Evolutionary conservation across 371 early-diverging fungal genomes (phyloP).

Genomic region (Mortierella sp.): DNA sequence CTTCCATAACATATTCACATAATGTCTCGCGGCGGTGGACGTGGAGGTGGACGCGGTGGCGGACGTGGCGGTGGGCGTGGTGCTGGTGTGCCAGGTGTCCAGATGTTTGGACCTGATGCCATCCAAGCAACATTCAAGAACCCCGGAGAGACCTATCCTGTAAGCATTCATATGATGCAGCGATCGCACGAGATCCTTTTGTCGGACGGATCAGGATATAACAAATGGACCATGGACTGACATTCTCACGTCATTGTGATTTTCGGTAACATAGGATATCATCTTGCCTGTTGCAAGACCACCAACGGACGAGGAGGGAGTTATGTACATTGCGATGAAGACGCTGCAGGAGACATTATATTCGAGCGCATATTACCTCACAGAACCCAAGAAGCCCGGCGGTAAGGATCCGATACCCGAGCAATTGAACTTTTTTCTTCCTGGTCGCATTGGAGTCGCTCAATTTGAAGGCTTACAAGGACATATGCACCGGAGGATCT

Average conservation of each 20-base stretch:
- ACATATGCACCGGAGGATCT: not conserved
- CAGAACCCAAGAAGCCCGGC: constrained; percentile 42
- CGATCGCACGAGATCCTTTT: not conserved
- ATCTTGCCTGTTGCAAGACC: constrained; percentile 38
- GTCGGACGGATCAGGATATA: not conserved
- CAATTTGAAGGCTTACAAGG: not conserved
- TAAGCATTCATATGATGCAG: not conserved
- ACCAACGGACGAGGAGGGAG: constrained; percentile 38
- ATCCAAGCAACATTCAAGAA: constrained; percentile 55
- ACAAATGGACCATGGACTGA: not conserved
- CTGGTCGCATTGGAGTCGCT: not conserved
- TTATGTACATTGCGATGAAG: constrained; percentile 43
- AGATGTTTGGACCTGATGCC: constrained; percentile 52
- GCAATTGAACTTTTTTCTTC: not conserved
- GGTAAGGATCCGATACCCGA: constrained; percentile 12
- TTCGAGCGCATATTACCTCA: constrained; percentile 42
- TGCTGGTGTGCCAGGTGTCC: constrained; percentile 37
- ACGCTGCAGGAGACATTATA: constrained; percentile 29
- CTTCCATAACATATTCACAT: not conserved
- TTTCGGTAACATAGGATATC: constrained; percentile 30
- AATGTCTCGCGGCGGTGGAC: constrained; percentile 48
- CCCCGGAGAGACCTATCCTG: constrained; percentile 53
- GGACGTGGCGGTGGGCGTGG: constrained; percentile 48
- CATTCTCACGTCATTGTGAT: not conserved
- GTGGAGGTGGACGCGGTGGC: constrained; percentile 49